Percentiles rank a stretch among this genome's conserved stretches.
These are phyloP conservation scores for Phaeosphaeriaceae sp. DNA, from an alignment of 2,329 filamentous ascomycete species.

Conservation along the genomic window DNA sequence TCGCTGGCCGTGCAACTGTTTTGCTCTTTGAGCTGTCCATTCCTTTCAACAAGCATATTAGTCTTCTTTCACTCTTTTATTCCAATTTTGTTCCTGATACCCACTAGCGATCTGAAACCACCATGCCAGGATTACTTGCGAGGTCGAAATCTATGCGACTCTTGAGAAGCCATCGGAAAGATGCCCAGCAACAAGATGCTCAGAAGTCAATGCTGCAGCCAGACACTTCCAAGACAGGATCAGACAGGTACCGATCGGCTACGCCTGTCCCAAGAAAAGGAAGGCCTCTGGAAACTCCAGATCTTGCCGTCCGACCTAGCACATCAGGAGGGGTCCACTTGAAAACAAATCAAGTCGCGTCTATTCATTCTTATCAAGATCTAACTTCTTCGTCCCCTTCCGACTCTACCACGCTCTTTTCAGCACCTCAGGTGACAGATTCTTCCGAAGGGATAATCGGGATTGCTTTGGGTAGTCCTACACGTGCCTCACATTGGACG, in stretches of 20 bases:
- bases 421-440: constrained; percentile 38
- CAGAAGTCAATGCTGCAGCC: constrained; percentile 31
- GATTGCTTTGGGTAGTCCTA: constrained; percentile 50
- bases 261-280: constrained; percentile 35
- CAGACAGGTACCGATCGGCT: constrained; percentile 42
- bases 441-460: constrained; percentile 42
- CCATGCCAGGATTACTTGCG: constrained; percentile 47
- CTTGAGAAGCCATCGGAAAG: constrained; percentile 42
- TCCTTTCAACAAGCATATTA: constrained; percentile 38
- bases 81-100: constrained; percentile 36
- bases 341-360: constrained; percentile 39
- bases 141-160: constrained; percentile 48
- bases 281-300: constrained; percentile 34
- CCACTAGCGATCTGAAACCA: constrained; percentile 46
- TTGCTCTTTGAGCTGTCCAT: constrained; percentile 51
- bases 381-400: constrained; percentile 37
- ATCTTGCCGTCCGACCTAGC: constrained; percentile 41
- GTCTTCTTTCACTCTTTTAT: constrained; percentile 30
- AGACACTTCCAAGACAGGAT: constrained; percentile 29
- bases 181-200: constrained; percentile 35
- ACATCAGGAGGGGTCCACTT: constrained; percentile 48
- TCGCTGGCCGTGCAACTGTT: constrained; percentile 28
- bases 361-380: constrained; percentile 30
- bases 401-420: constrained; percentile 39
- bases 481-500: constrained; percentile 38